A percentile compares a stretch with the other conserved stretches of the same genome.
Evolutionary conservation across 805 yeast genomes (phyloP).

Genomic region (Yamadazyma phyllophila): DNA sequence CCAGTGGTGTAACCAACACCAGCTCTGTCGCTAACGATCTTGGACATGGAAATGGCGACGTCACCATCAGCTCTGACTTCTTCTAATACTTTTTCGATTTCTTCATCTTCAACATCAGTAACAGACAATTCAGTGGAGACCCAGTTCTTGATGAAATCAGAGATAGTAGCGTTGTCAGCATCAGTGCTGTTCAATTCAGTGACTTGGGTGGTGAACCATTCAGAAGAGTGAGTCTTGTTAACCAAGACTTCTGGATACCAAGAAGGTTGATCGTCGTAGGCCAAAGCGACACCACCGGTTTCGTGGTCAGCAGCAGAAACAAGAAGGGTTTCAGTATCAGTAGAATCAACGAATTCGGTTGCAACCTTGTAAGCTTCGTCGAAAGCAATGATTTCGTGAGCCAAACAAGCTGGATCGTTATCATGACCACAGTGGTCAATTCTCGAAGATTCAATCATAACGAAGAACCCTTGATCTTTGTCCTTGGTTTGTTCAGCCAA

Average conservation of each 20-base stretch:
- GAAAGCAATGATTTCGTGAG: constrained; percentile 80
- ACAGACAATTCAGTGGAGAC: constrained; percentile 6
- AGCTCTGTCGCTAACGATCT: constrained; percentile 21
- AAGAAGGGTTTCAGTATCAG: constrained; percentile 74
- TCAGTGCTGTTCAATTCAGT: constrained; percentile 60
- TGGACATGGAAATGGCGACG: constrained; percentile 57
- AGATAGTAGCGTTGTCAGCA: constrained; percentile 34
- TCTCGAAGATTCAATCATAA: constrained; percentile 86
- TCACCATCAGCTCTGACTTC: constrained; percentile 48
- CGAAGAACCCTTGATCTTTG: constrained; percentile 77
- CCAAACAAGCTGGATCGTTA: constrained; percentile 91
- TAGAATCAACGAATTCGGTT: constrained; percentile 59
- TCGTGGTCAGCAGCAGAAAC: constrained; percentile 91
- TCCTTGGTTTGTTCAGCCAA: constrained; percentile 62
- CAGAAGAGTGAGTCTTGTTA: constrained; percentile 76
- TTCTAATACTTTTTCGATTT: constrained; percentile 5
- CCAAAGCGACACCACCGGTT: constrained; percentile 72
- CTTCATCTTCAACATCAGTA: constrained; percentile 8
- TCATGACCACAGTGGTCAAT: constrained; percentile 94
- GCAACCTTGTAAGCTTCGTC: constrained; percentile 80
- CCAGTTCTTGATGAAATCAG: constrained; percentile 14
- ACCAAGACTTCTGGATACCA: constrained; percentile 82
- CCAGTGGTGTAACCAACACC: constrained; percentile 10
- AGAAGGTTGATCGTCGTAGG: not conserved
- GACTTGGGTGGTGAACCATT: constrained; percentile 74